A percentile compares a stretch with the other conserved stretches of the same genome.
Conservation (phyloP, 2,329 filamentous ascomycete genomes). For the Orbilia javanica region DNA sequence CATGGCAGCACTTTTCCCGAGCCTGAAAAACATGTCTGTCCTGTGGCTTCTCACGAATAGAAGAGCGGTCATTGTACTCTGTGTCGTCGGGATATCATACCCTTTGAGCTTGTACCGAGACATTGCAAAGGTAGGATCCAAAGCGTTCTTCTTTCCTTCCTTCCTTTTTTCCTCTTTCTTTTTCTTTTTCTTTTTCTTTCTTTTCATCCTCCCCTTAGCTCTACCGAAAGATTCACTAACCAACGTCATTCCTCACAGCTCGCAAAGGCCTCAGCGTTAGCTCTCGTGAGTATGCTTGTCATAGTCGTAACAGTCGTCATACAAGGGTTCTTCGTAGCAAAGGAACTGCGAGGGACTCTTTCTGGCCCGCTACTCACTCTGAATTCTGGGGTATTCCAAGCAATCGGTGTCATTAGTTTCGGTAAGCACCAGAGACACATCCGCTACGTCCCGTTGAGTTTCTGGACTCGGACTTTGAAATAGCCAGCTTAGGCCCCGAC, state of each 20-base stretch:
- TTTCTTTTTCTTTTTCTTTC: too few relatives aligned
- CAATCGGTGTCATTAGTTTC: constrained; percentile 97
- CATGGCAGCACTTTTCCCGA: constrained; percentile 82
- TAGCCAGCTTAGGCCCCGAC: background rate
- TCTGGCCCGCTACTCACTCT: constrained; percentile 78
- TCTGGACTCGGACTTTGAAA: too few relatives aligned
- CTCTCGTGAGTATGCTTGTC: constrained; percentile 89
- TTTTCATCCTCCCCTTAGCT: too few relatives aligned
- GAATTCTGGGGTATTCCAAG: constrained; percentile 90
- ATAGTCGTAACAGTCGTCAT: constrained; percentile 90
- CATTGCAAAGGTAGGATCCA: constrained; percentile 83
- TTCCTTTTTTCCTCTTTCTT: too few relatives aligned
- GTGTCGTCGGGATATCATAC: constrained; percentile 86
- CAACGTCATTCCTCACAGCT: constrained; percentile 68
- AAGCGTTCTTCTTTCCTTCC: background rate
- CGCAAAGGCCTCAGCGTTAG: constrained; percentile 93
- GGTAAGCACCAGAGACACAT: constrained; percentile 69
- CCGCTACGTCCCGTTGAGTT: background rate
- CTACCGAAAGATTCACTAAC: background rate
- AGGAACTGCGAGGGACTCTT: constrained; percentile 78
- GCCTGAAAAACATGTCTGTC: constrained; percentile 77
- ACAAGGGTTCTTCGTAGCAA: constrained; percentile 81
- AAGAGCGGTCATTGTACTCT: constrained; percentile 86
- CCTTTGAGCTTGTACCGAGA: constrained; percentile 94
- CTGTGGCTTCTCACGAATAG: constrained; percentile 85